phyloP scores from a whole-genome alignment of 345 rosid species.

The Barbarea vulgaris region DNA sequence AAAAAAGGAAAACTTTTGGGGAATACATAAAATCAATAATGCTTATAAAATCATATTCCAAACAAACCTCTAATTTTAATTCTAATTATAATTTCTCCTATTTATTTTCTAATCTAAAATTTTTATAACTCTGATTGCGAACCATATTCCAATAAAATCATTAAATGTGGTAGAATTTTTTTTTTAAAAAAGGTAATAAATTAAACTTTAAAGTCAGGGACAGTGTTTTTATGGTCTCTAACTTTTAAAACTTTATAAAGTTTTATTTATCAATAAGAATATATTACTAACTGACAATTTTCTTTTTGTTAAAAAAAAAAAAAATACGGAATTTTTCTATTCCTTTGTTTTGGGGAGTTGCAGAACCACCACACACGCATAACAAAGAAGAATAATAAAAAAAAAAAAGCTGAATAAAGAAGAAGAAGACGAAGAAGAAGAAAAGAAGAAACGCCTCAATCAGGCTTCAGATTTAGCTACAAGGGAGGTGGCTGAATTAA shows the following conservation, averaged over 20 bases:
- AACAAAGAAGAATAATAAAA: conserved; percentile 7
- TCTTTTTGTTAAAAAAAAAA: not conserved
- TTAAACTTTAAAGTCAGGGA: too few relatives aligned
- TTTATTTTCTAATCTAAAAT: not conserved
- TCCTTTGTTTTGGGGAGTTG: conserved; percentile 37
- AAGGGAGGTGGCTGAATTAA: conserved; percentile 27
- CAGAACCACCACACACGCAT: conserved; percentile 43
- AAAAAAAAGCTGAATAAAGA: conserved; percentile 14
- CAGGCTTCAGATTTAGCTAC: conserved; percentile 21
- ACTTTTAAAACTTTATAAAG: not conserved
- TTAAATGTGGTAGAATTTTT: not conserved
- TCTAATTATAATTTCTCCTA: not conserved
- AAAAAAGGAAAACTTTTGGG: not conserved
- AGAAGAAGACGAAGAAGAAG: conserved; percentile 12
- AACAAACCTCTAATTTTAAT: not conserved
- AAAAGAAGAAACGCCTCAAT: conserved; percentile 17
- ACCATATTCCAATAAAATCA: not conserved
- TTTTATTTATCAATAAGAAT: not conserved
- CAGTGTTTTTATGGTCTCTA: not conserved
- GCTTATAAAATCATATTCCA: not conserved
- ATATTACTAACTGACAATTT: conserved; percentile 15
- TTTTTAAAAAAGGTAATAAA: too few relatives aligned
- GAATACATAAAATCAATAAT: not conserved
- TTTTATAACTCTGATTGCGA: not conserved
- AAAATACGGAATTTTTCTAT: conserved; percentile 28